Percentiles rank a stretch among this genome's conserved stretches.
Conservation (phyloP, 208 protist species). For the Crithidia fasciculata region DNA sequence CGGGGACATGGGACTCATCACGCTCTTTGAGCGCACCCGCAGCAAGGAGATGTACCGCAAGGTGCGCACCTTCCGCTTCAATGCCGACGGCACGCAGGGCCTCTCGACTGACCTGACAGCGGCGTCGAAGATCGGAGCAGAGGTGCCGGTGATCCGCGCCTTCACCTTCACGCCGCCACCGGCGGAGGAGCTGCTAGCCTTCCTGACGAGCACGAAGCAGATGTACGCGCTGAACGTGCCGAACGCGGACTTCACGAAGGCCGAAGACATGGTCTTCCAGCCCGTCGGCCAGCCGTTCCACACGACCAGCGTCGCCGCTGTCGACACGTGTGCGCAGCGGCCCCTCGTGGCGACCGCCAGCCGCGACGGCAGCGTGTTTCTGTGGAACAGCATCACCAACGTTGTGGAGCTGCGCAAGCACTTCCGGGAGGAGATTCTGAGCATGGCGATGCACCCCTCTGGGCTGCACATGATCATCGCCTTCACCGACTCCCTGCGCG, state of each 20-base stretch:
- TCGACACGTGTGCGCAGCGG: conserved; percentile 95
- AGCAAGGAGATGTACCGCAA: conserved; percentile 95
- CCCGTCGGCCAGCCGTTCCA: conserved; percentile 93
- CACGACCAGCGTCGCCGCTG: conserved; percentile 82
- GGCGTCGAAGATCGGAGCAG: conserved; percentile 35
- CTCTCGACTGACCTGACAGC: conserved; percentile 25
- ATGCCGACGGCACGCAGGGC: conserved; percentile 57
- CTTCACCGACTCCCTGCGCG: conserved; percentile 94
- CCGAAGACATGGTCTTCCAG: conserved; percentile 93
- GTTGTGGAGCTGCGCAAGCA: conserved; percentile 91
- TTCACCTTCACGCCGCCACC: conserved; percentile 88
- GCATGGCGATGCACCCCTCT: conserved; percentile 95
- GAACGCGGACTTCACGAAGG: conserved; percentile 94
- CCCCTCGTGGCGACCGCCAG: conserved; percentile 95
- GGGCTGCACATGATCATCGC: conserved; percentile 95
- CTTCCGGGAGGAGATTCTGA: conserved; percentile 93
- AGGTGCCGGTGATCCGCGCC: conserved; percentile 79
- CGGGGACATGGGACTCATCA: conserved; percentile 93
- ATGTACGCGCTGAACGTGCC: conserved; percentile 93
- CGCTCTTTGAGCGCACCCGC: conserved; percentile 92
- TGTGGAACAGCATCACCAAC: conserved; percentile 97
- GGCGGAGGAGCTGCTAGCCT: conserved; percentile 90
- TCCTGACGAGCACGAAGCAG: conserved; percentile 93
- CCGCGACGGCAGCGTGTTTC: conserved; percentile 88
- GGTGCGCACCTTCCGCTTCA: conserved; percentile 92